A percentile compares a stretch with the other conserved stretches of the same genome.
These are phyloP conservation scores for Phytophthora sojae DNA, from an alignment of 352 stramenopile species.

Conservation along the genomic window DNA sequence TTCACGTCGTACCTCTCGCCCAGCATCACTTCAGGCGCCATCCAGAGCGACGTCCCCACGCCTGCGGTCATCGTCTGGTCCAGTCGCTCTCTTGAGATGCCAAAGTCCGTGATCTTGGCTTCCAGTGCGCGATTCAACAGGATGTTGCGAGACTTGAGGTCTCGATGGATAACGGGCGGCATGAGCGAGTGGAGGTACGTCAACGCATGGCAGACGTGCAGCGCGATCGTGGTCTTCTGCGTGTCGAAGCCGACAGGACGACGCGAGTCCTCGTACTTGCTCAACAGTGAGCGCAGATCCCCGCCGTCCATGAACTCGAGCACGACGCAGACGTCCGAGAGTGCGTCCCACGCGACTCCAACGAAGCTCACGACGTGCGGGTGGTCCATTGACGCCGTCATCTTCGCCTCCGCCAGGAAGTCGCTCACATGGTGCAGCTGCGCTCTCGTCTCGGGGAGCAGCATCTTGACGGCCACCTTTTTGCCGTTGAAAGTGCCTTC, in stretches of 20 bases:
- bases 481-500: slow-evolving; percentile 41
- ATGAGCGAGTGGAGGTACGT: slow-evolving; percentile 45
- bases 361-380: slow-evolving; percentile 47
- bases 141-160: slow-evolving; percentile 41
- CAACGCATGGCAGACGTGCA: slow-evolving; percentile 38
- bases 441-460: slow-evolving; percentile 41
- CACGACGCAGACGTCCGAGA: slow-evolving; percentile 51
- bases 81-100: slow-evolving; percentile 33
- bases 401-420: slow-evolving; percentile 48
- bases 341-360: slow-evolving; percentile 53
- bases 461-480: slow-evolving; percentile 50
- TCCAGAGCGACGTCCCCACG: slow-evolving; percentile 55
- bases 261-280: slow-evolving; percentile 28
- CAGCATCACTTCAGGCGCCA: slow-evolving; percentile 68
- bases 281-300: slow-evolving; percentile 45
- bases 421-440: slow-evolving; percentile 41
- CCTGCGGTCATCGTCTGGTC: slow-evolving; percentile 45
- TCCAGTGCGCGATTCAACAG: slow-evolving; percentile 37
- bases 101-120: slow-evolving; percentile 46
- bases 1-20: slow-evolving; percentile 42
- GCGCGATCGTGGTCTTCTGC: slow-evolving; percentile 39
- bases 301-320: slow-evolving; percentile 62
- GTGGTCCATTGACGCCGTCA: slow-evolving; percentile 46
- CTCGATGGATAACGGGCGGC: slow-evolving; percentile 42
- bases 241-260: slow-evolving; percentile 32